A percentile compares a stretch with the other conserved stretches of the same genome.
Conservation (phyloP, 257 asterid species). For the Knoxia roxburghii region DNA sequence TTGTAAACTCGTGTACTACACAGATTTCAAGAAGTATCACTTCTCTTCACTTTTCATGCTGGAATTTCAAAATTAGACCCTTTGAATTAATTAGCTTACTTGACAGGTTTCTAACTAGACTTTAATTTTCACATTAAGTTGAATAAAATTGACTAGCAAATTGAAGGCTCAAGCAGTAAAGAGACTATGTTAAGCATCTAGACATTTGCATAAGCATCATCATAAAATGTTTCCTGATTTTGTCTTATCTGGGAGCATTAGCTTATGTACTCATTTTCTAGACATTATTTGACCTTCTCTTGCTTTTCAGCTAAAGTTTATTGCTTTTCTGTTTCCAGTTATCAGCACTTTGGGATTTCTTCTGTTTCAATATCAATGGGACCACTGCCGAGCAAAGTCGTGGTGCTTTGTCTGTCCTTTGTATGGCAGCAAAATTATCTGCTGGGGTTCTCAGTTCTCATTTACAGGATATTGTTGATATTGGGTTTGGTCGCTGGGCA, state of each 20-base stretch:
- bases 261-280: not conserved
- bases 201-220: not conserved
- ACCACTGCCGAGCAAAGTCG: constrained; percentile 94
- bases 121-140: not conserved
- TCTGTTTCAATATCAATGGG: constrained; percentile 86
- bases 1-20: not conserved
- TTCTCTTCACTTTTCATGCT: not conserved
- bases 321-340: constrained; percentile 43
- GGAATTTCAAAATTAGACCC: not conserved
- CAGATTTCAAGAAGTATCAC: not conserved
- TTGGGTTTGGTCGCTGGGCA: constrained; percentile 99
- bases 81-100: not conserved
- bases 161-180: not conserved
- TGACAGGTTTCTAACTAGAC: not conserved
- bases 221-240: not conserved
- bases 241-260: not conserved
- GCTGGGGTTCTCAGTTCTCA: constrained; percentile 77
- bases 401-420: constrained; percentile 85
- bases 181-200: not conserved
- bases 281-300: not conserved
- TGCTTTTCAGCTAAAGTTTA: not conserved
- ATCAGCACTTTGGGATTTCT: constrained; percentile 94
- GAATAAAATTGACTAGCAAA: not conserved
- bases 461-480: constrained; percentile 85
- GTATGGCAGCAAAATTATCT: constrained; percentile 89